Base-by-base conservation (phyloP, 192 early-diverging fungal species). In the Endogone sp. region DNA sequence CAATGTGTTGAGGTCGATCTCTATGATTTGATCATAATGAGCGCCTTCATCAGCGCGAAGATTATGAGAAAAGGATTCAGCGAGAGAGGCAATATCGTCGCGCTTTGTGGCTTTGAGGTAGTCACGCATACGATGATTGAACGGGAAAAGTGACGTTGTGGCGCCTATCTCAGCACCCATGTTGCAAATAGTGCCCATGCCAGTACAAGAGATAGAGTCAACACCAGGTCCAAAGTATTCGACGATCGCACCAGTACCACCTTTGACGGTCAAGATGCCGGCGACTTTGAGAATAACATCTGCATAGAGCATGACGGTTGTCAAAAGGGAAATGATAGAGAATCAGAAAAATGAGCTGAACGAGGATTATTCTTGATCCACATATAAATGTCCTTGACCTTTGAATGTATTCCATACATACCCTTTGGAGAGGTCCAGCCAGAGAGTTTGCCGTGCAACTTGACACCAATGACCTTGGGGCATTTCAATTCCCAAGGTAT, bases 401-500 rank as follows among this genome's bases (percentile, higher is more conserved):
- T 23, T 3, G 44, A 30, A 64, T 10, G 29, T 24, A 4, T 2
- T 37, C 29, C 67, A 60, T 31, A 79, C 71, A 83, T 11, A 49
- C 37, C 37, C 85, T 98, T 98, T 55, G 96, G 91, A 24, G 95
- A 91, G 61, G 94, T 90, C 96, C 96, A 98, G 71, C 92, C 94
- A 70, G 79, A 84, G 60, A 96, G 81, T 74, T 90, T 85, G 37
- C 96, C 96, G 13, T 88, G 92, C 29, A 98, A 81, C 76, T 92
- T 88, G 67, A 98, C 93, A 73, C 96, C 96, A 67, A 97, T 86
- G 26, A 95, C 88, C 79, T 96, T 94, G 71, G 96, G 96, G 79
- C 93, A 95, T 89, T 98, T 98, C 74, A 98, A 89, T 83, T 98
- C 96, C 96, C 96, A 98, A 30, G 96, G 96, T 79, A 98, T 95